Percentiles rank a stretch among this genome's conserved stretches.
Evolutionary conservation across 345 rosid species (phyloP).

Genomic region (Reutealis trisperma): DNA sequence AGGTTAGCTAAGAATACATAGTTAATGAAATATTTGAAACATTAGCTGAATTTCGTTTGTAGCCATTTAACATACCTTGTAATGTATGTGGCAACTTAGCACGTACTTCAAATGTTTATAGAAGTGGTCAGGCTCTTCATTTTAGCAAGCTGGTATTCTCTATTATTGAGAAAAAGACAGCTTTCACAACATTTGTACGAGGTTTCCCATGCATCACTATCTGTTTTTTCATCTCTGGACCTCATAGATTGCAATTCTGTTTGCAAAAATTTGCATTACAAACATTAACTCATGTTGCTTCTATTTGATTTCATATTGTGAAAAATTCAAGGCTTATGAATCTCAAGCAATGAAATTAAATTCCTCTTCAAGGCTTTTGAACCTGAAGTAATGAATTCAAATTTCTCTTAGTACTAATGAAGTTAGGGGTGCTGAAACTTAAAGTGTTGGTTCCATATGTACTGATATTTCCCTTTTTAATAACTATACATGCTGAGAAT

Average conservation of each 20-base stretch:
- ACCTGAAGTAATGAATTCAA: no score
- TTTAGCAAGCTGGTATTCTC: neutral
- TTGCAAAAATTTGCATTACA: neutral
- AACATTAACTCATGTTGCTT: neutral
- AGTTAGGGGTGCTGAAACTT: neutral
- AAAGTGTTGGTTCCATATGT: neutral
- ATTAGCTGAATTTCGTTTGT: no score
- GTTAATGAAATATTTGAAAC: no score
- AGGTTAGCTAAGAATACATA: neutral
- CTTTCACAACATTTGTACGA: neutral
- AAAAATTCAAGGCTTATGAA: neutral
- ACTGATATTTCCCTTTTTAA: neutral
- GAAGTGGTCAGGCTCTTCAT: neutral
- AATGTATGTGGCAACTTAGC: neutral
- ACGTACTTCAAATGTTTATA: neutral
- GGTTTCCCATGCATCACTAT: neutral
- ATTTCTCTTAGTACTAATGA: neutral
- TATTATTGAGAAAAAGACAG: neutral
- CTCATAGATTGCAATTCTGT: neutral
- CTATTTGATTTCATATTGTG: no score
- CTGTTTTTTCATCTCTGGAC: neutral
- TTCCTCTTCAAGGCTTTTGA: neutral
- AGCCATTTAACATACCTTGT: neutral
- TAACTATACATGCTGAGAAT: neutral
- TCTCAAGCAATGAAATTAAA: neutral